Evolutionary conservation across 2,329 filamentous ascomycete species (phyloP).

Genomic region (Penicillium sp.): DNA sequence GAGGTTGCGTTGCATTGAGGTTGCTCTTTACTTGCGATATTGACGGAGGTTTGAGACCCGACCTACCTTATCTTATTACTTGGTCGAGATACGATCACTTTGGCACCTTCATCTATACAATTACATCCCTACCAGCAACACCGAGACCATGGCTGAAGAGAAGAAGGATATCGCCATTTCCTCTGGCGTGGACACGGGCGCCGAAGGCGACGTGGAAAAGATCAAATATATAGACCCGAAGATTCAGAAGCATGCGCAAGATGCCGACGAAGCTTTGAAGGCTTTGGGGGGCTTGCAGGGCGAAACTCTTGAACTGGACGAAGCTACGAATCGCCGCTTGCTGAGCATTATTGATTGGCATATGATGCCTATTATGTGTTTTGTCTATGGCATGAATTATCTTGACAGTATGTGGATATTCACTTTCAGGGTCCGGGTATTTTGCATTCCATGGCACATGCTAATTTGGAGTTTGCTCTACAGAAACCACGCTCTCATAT

Average conservation of each 20-base stretch:
- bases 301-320: constrained; percentile 52
- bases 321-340: constrained; percentile 56
- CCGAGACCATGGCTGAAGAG: constrained; percentile 18
- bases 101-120: no score
- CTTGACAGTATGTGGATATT: constrained; percentile 45
- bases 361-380: constrained; percentile 57
- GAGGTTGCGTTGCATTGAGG: no score
- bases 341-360: constrained; percentile 61
- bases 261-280: constrained; percentile 60
- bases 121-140: background rate
- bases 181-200: constrained; percentile 20
- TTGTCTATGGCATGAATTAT: constrained; percentile 58
- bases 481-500: constrained; percentile 51
- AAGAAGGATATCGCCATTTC: constrained; percentile 42
- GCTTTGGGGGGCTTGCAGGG: constrained; percentile 51
- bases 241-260: constrained; percentile 52
- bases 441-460: background rate
- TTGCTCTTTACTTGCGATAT: no score
- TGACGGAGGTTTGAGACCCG: background rate
- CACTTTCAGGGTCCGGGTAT: background rate
- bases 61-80: background rate
- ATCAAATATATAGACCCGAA: constrained; percentile 28
- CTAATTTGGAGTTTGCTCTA: background rate
- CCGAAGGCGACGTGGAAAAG: constrained; percentile 26
- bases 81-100: background rate